These are phyloP conservation scores for Xylaria venustula DNA, from an alignment of 495 filamentous ascomycete species.

Conservation along the genomic window DNA sequence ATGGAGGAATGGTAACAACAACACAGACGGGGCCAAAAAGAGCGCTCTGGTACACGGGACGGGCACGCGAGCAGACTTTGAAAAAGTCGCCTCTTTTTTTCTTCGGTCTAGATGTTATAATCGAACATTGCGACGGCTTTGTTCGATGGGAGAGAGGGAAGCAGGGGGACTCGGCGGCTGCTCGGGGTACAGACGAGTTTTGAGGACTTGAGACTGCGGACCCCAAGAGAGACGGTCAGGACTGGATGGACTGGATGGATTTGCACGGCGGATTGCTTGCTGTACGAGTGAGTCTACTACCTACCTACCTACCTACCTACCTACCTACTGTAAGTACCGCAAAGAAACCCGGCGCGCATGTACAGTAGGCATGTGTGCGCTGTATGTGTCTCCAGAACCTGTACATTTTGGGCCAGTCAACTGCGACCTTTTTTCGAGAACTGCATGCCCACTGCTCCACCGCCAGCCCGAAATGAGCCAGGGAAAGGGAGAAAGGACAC, in stretches of 20 bases:
- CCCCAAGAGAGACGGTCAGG: conserved; percentile 17
- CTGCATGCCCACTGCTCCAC: conserved; percentile 8
- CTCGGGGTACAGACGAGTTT: conserved; percentile 46
- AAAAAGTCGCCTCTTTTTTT: conserved; percentile 39
- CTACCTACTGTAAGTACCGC: too few relatives aligned
- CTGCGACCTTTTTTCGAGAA: background rate
- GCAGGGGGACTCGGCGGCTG: conserved; percentile 29
- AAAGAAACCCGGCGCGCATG: too few relatives aligned
- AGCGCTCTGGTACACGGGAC: conserved; percentile 18
- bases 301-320: background rate
- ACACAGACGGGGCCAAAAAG: background rate
- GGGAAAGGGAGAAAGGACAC: background rate
- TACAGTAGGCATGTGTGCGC: conserved; percentile 3
- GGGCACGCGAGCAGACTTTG: conserved; percentile 44
- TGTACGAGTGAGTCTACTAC: background rate
- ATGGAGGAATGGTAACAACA: background rate
- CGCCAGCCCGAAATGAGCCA: conserved; percentile 8
- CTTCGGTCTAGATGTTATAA: conserved; percentile 41
- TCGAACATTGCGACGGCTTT: conserved; percentile 46
- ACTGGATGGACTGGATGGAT: conserved; percentile 8
- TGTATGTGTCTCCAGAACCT: conserved; percentile 12
- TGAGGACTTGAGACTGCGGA: conserved; percentile 34
- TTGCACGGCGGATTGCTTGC: conserved; percentile 9
- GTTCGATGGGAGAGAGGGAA: conserved; percentile 43
- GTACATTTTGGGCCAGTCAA: conserved; percentile 6